Evolutionary conservation across 768 basidiomycete species (phyloP).

Genomic region (Rhodotorula diobovata): DNA sequence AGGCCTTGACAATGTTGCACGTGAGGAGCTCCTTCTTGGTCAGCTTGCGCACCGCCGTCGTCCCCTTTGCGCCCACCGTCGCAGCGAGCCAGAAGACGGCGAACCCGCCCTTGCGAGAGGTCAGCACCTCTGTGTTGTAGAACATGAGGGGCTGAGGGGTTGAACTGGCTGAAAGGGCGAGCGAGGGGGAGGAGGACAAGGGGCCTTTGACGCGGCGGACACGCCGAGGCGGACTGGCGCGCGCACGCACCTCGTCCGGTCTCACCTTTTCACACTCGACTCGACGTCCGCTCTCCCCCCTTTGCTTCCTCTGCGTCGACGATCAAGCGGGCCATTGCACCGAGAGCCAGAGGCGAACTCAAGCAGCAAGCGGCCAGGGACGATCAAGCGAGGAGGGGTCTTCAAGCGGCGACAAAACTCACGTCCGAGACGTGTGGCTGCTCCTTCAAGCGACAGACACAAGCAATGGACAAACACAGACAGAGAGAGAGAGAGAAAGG

Average conservation of each 20-base stretch:
- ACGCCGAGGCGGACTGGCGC: not conserved
- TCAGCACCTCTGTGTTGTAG: slow-evolving; percentile 31
- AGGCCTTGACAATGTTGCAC: slow-evolving; percentile 26
- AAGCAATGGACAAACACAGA: no score
- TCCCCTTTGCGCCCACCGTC: slow-evolving; percentile 21
- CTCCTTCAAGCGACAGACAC: no score
- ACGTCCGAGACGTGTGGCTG: no score
- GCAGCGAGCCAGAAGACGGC: slow-evolving; percentile 37
- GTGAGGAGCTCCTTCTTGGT: slow-evolving; percentile 25
- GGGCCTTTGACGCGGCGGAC: no score
- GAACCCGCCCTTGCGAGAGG: slow-evolving; percentile 32
- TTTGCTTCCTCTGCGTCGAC: no score
- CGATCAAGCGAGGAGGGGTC: not conserved
- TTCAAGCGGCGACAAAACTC: not conserved
- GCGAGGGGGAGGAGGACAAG: not conserved
- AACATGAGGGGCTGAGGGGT: slow-evolving; percentile 8
- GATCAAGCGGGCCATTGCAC: not conserved
- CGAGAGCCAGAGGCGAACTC: not conserved
- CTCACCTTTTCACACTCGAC: no score
- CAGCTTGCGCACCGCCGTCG: slow-evolving; percentile 13
- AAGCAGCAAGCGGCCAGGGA: not conserved
- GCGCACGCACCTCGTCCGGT: no score
- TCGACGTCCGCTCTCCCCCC: no score
- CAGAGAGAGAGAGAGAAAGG: no score
- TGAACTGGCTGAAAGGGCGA: not conserved